Evolutionary conservation across 495 filamentous ascomycete genomes (phyloP).

Genomic region (Neurospora sublineolata): DNA sequence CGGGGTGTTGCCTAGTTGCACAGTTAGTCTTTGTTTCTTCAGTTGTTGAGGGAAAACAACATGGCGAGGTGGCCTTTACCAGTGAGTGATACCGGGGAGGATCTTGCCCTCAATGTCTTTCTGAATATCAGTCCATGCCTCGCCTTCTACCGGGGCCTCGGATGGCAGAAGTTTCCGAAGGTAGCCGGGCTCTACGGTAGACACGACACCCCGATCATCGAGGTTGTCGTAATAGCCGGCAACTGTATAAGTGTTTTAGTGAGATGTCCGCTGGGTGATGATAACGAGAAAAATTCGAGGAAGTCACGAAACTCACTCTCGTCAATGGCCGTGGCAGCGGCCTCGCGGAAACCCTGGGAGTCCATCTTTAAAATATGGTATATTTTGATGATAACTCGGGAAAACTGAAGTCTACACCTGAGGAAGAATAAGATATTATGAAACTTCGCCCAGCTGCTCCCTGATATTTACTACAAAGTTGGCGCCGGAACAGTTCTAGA

Average conservation of each 20-base stretch:
- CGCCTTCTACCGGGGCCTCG: constrained; percentile 59
- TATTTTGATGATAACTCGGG: background rate
- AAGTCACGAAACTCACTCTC: constrained; percentile 51
- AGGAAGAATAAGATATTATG: background rate
- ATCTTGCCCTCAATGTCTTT: constrained; percentile 79
- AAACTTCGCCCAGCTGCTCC: background rate
- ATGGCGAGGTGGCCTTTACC: constrained; percentile 31
- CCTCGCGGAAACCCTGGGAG: constrained; percentile 66
- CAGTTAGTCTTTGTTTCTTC: background rate
- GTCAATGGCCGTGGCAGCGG: constrained; percentile 72
- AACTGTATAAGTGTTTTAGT: constrained; percentile 37
- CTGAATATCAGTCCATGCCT: constrained; percentile 73
- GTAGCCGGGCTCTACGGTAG: constrained; percentile 77
- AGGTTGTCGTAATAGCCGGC: constrained; percentile 73
- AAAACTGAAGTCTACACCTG: background rate
- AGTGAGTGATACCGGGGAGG: constrained; percentile 90
- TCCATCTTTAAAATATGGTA: constrained; percentile 47
- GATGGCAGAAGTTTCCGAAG: constrained; percentile 66
- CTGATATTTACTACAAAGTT: background rate
- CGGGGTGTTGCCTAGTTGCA: constrained; percentile 53
- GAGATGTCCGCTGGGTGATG: background rate
- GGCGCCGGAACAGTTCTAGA: background rate
- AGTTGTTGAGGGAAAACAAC: background rate
- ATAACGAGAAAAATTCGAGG: background rate
- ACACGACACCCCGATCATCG: constrained; percentile 57